Evolutionary conservation across 2,329 filamentous ascomycete species (phyloP), one percentile per base, ranked within the genome.

Genomic region (Colletotrichum sojae): DNA sequence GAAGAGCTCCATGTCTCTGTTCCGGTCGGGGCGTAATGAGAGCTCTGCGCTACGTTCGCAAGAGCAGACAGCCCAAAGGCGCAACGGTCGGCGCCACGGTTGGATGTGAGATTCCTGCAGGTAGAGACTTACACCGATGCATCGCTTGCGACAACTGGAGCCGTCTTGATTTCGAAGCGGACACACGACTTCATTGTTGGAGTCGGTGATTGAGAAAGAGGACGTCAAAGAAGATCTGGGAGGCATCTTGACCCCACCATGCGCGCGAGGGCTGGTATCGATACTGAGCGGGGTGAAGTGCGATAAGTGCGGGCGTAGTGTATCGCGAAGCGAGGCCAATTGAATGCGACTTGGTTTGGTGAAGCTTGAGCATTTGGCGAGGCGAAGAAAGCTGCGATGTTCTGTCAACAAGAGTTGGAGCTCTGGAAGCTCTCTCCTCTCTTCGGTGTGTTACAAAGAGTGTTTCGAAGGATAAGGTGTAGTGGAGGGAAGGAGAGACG

Each of bases 131-230:
- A 98, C 96, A 83, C 96, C 96, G 79, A 97, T 91, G 85, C 96
- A 99, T 86, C 95, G 90, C 86, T 99, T 99, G 81, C 95, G 92
- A 86, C 96, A 99, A 84, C 92, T 94, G 75, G 95, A 97, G 80
- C 94, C 94, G 89, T 99, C 96, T 79, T 97, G 95, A 80, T 98
- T 98, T 78, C 91, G 91, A 82, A 99, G 86, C 74, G 96, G 96
- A 83, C 96, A 99, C 78, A 98, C 93, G 79, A 99, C 96, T 84
- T 98, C 95, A 82, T 97, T 97, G 82, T 93, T 95, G 81, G 92
- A 89, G 86, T 97, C 94, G 76, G 93, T 93, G 77, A 97, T 93
- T 74, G 94, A 95, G 82, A 97, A 97, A 73, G 94, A 96, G 78
- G 93, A 94, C 72, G 93, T 96, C 78, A 97, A 87, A 74, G 93